Evolutionary conservation across 2,329 filamentous ascomycete genomes (phyloP).

Genomic region (Incumbomyces lentus): DNA sequence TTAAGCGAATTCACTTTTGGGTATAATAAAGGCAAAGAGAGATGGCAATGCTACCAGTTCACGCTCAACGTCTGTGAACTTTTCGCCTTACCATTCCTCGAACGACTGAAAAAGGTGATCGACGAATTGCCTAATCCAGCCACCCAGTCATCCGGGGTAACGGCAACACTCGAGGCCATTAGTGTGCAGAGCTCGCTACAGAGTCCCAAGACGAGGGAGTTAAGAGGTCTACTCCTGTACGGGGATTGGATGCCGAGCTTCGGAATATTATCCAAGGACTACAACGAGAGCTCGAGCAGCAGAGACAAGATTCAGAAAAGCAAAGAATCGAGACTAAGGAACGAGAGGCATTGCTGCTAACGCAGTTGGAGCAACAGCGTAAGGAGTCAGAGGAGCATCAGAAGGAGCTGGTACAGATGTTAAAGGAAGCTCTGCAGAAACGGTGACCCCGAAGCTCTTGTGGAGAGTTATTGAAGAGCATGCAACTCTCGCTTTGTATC

Average conservation of each 20-base stretch:
- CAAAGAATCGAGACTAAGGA: not conserved
- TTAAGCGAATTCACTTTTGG: not conserved
- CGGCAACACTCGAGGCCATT: not conserved
- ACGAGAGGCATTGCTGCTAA: not conserved
- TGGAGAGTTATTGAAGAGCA: no score
- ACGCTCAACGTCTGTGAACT: not conserved
- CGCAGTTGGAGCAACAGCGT: not conserved
- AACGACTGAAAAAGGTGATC: not conserved
- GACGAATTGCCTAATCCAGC: not conserved
- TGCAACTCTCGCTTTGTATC: no score
- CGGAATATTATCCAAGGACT: not conserved
- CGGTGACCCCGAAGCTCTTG: not conserved
- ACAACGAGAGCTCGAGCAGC: not conserved
- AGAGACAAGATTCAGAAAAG: not conserved
- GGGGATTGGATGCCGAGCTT: not conserved
- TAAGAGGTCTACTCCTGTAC: not conserved
- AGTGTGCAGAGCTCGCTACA: not conserved
- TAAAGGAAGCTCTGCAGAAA: not conserved
- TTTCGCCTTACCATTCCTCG: not conserved
- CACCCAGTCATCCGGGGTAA: not conserved
- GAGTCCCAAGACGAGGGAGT: no score
- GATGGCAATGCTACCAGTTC: not conserved
- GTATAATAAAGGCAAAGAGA: not conserved
- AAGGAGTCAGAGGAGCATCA: not conserved
- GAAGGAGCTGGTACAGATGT: not conserved